Conservation (phyloP, 345 rosid genomes). For the Bruguiera sexangula region DNA sequence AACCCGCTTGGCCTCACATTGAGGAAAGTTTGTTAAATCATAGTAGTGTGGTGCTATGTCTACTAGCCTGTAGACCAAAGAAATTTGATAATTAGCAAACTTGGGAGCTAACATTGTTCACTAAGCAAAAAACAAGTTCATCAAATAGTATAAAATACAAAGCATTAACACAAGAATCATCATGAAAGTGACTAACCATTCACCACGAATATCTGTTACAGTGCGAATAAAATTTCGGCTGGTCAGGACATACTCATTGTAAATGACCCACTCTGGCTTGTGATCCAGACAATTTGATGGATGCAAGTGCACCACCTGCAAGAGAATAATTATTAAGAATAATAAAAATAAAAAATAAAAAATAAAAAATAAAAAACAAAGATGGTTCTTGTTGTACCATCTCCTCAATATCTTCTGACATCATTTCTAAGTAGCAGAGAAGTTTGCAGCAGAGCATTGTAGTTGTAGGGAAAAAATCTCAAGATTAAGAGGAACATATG, state of each 20-base stretch:
- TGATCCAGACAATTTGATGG: slow-evolving; percentile 8
- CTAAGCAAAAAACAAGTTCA: too few relatives aligned
- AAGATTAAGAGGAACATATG: neutral
- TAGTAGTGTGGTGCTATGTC: slow-evolving; percentile 83
- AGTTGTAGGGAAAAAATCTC: neutral
- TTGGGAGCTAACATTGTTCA: too few relatives aligned
- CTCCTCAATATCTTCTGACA: neutral
- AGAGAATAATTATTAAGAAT: neutral
- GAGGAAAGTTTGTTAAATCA: slow-evolving; percentile 72
- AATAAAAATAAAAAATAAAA: neutral
- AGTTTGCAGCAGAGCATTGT: neutral
- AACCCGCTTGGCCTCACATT: slow-evolving; percentile 78
- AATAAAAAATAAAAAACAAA: neutral
- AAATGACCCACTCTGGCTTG: slow-evolving; percentile 15
- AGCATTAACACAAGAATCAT: neutral
- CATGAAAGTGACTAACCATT: slow-evolving; percentile 54
- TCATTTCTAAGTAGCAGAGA: neutral
- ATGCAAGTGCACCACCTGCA: slow-evolving; percentile 11
- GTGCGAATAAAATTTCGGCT: slow-evolving; percentile 88
- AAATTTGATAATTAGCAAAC: neutral
- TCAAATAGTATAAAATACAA: neutral
- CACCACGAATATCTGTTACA: slow-evolving; percentile 88
- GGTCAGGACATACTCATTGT: slow-evolving; percentile 12
- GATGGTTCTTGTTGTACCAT: neutral
- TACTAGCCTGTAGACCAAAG: slow-evolving; percentile 57